Base-by-base conservation (phyloP, 148 eudicot species). In the Rhododendron simsii region DNA sequence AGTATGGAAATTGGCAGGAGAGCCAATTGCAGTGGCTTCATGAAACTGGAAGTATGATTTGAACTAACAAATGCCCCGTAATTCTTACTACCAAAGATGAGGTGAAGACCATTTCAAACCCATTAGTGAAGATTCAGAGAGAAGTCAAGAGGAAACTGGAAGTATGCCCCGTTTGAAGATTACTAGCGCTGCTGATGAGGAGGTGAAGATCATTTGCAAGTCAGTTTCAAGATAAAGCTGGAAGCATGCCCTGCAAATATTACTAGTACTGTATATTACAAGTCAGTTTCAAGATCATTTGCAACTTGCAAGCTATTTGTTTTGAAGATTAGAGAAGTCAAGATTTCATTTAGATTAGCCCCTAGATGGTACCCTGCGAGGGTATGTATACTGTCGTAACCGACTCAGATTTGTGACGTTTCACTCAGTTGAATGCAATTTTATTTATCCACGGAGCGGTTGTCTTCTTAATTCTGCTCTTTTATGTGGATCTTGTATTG, bases 1-100 rank as follows among this genome's bases (percentile, higher is more conserved):
- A 0, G 92, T 93, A 11, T 94, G 96, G 96, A 93, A 86, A 87
- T 65, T 89, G 73, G 76, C 71, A 10, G 87, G 80, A 74, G 86
- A 53, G 39, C 39, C 76, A 4, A 71, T 35, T 71, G 39, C 76
- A 30, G 76, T 71, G 76, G 76, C 76, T 71, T 30, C 76, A 23
- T 71, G 76, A 71, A 71, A 71, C 20, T 14, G 20, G 8, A 30
- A 71, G 9, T 13, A 71, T 30, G 76, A 30, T 30, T 71, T 30
- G 76, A 23, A 67, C 15, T 2, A n/a, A 67, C 33, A 65, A n/a
- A 65, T 67, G 74, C 33, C 74, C 6, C 2, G 74, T 67, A n/a
- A 12, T 4, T 59, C 23, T 61, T 61, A 61, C 67, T 6, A 7
- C 67, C 2, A 28, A 61, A 6, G 26, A 61, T 6, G 69, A 21